Base-by-base conservation (phyloP, 768 basidiomycete species). In the Gautieria morchelliformis region DNA sequence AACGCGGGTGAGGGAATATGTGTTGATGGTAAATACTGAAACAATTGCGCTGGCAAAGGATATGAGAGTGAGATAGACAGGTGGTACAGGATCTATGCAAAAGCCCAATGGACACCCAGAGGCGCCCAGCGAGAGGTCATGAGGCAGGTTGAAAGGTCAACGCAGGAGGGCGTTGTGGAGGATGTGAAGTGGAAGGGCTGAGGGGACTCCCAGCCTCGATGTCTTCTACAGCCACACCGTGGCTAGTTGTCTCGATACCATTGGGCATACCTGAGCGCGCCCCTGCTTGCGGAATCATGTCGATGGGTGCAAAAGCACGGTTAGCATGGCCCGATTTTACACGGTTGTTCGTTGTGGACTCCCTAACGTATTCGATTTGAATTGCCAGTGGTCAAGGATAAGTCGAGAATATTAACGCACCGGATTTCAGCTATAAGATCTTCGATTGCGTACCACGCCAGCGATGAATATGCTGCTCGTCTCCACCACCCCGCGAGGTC, bases 401-500 rank as follows among this genome's bases (percentile, higher is more conserved):
- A n/a, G 60, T 40, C 17, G 53, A 48, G 32, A 54, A 48, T 46
- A 14, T 24, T 58, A 15, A 68, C 76, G 48, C 62, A 89, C 88
- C 88, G 75, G 63, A 89, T 89, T 67, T 89, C 87, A 19, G 87
- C 87, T 63, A 89, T 85, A 48, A 89, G 72, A 69, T 89, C 87
- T 59, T 89, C 85, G 50, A 89, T 78, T 39, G 78, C 71, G 66
- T 88, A 89, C 86, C 87, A 89, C 1, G 83, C 85, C 39, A 89
- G 58, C 7, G 82, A 74, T 10, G 82, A 75, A 67, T 83, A 89
- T 8, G 81, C 84, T 19, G 87, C 68, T 37, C 77, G 74, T 63
- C 87, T 73, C 79, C 81, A 85, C 87, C 86, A 90, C 52, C 86
- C 84, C 64, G 83, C 71, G 33, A 77, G 72, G 67, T 90, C 83